These are phyloP conservation scores for Phaffia tasmanica DNA, from an alignment of 768 basidiomycete genomes.

Conservation along the genomic window DNA sequence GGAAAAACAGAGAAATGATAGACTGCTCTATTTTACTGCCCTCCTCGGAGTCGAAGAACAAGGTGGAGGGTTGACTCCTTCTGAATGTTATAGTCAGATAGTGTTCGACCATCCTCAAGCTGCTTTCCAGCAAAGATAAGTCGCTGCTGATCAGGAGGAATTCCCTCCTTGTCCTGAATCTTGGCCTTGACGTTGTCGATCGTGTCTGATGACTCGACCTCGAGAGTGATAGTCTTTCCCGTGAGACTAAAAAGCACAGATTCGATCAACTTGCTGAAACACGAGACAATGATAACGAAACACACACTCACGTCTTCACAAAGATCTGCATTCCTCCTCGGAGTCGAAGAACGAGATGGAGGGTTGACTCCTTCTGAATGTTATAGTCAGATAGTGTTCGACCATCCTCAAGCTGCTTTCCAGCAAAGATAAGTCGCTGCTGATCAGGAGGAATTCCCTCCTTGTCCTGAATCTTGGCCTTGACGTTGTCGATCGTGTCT, in stretches of 20 bases:
- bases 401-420: constrained; percentile 88
- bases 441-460: constrained; percentile 72
- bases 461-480: constrained; percentile 41
- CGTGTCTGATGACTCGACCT: constrained; percentile 44
- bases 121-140: constrained; percentile 90
- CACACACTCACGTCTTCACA: constrained; percentile 18
- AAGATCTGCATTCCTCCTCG: constrained; percentile 70
- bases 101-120: constrained; percentile 81
- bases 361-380: constrained; percentile 55
- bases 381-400: constrained; percentile 82
- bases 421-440: constrained; percentile 82
- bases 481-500: constrained; percentile 45
- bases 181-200: constrained; percentile 44
- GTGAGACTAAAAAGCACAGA: constrained; percentile 37
- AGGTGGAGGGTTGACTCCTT: constrained; percentile 46
- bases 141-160: constrained; percentile 83
- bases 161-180: constrained; percentile 43
- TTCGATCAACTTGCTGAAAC: background rate
- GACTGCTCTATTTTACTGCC: too few relatives aligned
- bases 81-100: constrained; percentile 80
- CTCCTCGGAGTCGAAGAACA: constrained; percentile 75
- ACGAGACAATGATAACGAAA: background rate
- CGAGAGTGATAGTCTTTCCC: constrained; percentile 39
- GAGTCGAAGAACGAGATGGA: constrained; percentile 59
- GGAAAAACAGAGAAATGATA: too few relatives aligned